Evolutionary conservation across 768 basidiomycete species (phyloP), one percentile per base, ranked within the genome.

Genomic region (Macrolepiota fuliginosa): DNA sequence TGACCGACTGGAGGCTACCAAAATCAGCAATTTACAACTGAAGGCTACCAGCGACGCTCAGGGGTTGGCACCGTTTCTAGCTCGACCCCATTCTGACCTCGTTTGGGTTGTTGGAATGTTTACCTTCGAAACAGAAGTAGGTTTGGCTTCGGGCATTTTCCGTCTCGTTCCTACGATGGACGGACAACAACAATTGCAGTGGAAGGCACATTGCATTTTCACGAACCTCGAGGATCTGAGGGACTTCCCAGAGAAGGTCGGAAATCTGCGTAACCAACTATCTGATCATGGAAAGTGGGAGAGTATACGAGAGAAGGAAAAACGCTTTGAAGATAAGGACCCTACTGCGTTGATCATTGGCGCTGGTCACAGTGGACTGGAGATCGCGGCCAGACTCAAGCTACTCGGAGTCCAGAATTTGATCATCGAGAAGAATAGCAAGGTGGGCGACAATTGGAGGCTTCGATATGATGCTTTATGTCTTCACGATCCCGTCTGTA

Each of bases 401-500:
- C 74, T 74, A 47, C 73, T 89, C 52, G 83, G 79, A 12, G 73
- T 91, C 12, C 64, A 75, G 3, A 72, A 78, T 1, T 71, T 92
- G 10, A 70, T 90, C 13, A 73, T 90, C 29, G 90, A 92, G 65
- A 76, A 75, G 64, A 81, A 85, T 56, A 51, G 73, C 5, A 72
- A 82, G 2, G 68, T 87, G 1, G 88, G 88, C 0, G 85, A 88
- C 64, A 81, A 79, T 64, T 88, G 86, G 87, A 74, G 85, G 60
- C 76, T 82, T 51, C 77, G 89, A 12, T 89, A 89, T 67, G 81
- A 83, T 24, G 74, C 80, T 0, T 68, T 88, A 4, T 85, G 80
- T 40, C 71, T 90, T 25, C 86, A 86, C 58, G 81, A 80, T 65
- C 75, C 78, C 7, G 73, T 83, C 47, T 84, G 80, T 79, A 56